Evolutionary conservation across 305 asterid genomes (phyloP).

Genomic region (Solanum hybrid): DNA sequence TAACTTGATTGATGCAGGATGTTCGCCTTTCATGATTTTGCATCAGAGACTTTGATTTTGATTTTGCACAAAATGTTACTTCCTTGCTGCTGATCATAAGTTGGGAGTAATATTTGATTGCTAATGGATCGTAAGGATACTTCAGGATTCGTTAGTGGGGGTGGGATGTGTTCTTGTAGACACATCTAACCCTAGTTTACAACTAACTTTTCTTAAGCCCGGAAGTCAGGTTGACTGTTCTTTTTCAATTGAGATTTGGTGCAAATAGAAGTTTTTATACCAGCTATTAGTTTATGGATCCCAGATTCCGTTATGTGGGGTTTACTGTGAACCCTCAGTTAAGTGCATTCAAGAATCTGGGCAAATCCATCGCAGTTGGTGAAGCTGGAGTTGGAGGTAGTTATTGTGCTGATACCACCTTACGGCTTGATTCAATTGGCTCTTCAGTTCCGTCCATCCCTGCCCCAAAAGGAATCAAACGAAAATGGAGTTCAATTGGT

Average conservation of each 20-base stretch:
- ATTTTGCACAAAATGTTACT: conserved; percentile 14
- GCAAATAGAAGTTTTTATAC: conserved; percentile 28
- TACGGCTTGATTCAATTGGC: conserved; percentile 66
- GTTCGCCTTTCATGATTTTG: conserved; percentile 15
- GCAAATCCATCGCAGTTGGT: conserved; percentile 43
- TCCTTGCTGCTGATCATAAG: conserved; percentile 22
- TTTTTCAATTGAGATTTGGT: conserved; percentile 42
- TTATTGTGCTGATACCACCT: conserved; percentile 60
- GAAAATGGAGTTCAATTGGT: conserved; percentile 53
- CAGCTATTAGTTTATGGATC: conserved; percentile 62
- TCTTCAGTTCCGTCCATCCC: conserved; percentile 27
- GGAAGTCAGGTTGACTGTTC: conserved; percentile 85
- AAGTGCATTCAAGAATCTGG: conserved; percentile 55
- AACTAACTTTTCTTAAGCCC: conserved; percentile 37
- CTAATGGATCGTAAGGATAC: conserved; percentile 94
- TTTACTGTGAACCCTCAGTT: conserved; percentile 60
- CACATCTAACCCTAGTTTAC: conserved; percentile 66
- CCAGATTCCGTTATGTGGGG: conserved; percentile 57
- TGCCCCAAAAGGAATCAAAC: conserved; percentile 59
- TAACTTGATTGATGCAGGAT: conserved; percentile 34
- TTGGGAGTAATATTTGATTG: conserved; percentile 8
- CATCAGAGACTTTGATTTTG: conserved; percentile 20
- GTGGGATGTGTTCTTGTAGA: conserved; percentile 56
- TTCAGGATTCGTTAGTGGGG: conserved; percentile 97
- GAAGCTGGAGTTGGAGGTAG: conserved; percentile 35